Evolutionary conservation across 768 basidiomycete species (phyloP).

Genomic region (Boletus speciosus): DNA sequence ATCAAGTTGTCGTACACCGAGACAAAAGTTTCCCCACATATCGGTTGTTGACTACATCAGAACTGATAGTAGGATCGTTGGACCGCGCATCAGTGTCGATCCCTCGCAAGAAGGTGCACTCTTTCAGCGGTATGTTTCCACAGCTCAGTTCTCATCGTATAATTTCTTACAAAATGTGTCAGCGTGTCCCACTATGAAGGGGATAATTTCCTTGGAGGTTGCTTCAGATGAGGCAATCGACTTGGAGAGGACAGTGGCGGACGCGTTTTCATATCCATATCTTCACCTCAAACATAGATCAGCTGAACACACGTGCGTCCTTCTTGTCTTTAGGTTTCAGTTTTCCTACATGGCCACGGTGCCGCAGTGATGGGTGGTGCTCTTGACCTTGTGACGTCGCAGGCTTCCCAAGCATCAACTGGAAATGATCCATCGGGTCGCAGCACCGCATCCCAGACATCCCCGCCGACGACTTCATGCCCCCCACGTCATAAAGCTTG

Average conservation of each 20-base stretch:
- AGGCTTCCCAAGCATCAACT: not conserved
- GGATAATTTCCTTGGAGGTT: not conserved
- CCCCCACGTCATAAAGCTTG: not conserved
- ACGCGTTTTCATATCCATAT: too few relatives aligned
- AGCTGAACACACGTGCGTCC: not conserved
- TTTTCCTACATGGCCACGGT: not conserved
- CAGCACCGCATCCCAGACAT: not conserved
- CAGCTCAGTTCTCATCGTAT: not conserved
- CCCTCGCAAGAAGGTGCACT: not conserved
- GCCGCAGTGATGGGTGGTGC: not conserved
- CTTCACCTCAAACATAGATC: not conserved
- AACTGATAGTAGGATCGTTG: not conserved
- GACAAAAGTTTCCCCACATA: not conserved
- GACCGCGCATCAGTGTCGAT: not conserved
- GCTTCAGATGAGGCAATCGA: not conserved
- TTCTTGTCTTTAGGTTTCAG: not conserved
- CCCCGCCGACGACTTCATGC: not conserved
- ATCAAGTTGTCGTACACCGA: not conserved
- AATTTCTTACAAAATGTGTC: too few relatives aligned
- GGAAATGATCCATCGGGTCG: not conserved
- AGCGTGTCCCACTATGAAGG: not conserved
- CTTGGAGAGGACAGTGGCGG: not conserved
- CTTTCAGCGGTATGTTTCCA: not conserved
- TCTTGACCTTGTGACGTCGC: not conserved
- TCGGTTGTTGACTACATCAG: not conserved